Conservation (phyloP, 192 early-diverging fungal species). For the Gamsiella multidivaricata region DNA sequence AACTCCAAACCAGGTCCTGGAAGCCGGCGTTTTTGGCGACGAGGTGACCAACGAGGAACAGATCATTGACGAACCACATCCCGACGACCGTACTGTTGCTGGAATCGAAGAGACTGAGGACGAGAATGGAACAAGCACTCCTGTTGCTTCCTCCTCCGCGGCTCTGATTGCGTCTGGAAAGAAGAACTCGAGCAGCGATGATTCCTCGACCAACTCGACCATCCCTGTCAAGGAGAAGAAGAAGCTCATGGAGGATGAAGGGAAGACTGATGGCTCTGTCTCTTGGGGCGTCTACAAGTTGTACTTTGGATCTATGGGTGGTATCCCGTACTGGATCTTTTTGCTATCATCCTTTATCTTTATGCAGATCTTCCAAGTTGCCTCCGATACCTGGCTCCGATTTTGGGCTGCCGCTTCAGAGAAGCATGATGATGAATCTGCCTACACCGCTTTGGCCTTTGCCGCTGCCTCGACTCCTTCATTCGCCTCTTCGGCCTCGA, state of each 20-base stretch:
- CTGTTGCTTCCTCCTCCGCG: conserved; percentile 20
- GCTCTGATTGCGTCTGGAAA: conserved; percentile 37
- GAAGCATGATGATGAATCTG: neutral
- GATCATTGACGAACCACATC: conserved; percentile 26
- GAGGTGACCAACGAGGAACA: conserved; percentile 55
- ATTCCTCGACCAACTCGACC: conserved; percentile 59
- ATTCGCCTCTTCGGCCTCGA: conserved; percentile 21
- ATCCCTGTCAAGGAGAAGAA: conserved; percentile 54
- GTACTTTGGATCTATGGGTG: conserved; percentile 80
- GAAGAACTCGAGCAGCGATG: conserved; percentile 43
- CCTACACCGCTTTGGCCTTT: conserved; percentile 16
- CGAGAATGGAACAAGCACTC: conserved; percentile 14
- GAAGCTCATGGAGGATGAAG: conserved; percentile 85
- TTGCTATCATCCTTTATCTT: conserved; percentile 57
- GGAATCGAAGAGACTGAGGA: conserved; percentile 40
- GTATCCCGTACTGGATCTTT: conserved; percentile 68
- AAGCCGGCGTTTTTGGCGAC: conserved; percentile 59
- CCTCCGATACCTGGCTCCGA: conserved; percentile 46
- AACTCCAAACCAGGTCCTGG: conserved; percentile 59
- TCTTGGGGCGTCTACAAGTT: conserved; percentile 77
- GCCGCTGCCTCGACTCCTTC: conserved; percentile 21
- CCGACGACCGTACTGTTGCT: conserved; percentile 37
- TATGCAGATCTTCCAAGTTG: conserved; percentile 57
- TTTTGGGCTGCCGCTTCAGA: conserved; percentile 47
- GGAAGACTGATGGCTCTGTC: conserved; percentile 84